Evolutionary conservation across 768 basidiomycete species (phyloP), one percentile per base, ranked within the genome.

Genomic region (Kwoniella heveanensis): DNA sequence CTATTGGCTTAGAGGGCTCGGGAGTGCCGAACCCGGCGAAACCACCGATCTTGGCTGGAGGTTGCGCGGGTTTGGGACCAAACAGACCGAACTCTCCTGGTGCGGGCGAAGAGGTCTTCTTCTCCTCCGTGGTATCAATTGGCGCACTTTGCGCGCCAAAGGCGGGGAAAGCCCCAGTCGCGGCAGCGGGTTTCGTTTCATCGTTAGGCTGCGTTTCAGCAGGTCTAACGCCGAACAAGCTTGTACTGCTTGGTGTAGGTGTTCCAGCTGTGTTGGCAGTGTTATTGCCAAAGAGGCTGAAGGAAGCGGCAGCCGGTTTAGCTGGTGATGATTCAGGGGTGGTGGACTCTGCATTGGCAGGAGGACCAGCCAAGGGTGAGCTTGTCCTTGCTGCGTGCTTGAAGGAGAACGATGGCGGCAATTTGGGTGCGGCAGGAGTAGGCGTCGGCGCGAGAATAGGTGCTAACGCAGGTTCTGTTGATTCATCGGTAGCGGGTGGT

Each of bases 331-430:
- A 58, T 7, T 66, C 68, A 2, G 74, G 66, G 1, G 68, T 73
- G 8, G 54, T 67, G 15, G 61, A 32, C 1, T 51, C 60, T 6
- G 53, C 50, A 17, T 50, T 70, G 21, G 66, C 56, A 4, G 70
- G 68, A 17, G 75, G 75, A 21, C 67, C 68, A 54, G 61, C 67
- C 5, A 77, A 60, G 12, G 75, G 75, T 0, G 73, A 74, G 60
- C 68, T 68, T 0, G 72, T 72, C 15, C 61, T 56, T 6, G 72
- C 67, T 21, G 75, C 75, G 54, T 76, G 71, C 39, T 67, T 69
- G 52, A 67, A 62, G 1, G 46, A 60, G 60, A 69, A 74, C 26
- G 56, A 51, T 19, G 55, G 49, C 10, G 57, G 48, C 5, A 58
- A 39, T 24, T 65, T 70, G 19, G 64, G 39, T 36, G 30, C 25